Percentiles rank a stretch among this genome's conserved stretches.
Evolutionary conservation across 352 stramenopile species (phyloP).

Genomic region (Phytophthora cactorum): DNA sequence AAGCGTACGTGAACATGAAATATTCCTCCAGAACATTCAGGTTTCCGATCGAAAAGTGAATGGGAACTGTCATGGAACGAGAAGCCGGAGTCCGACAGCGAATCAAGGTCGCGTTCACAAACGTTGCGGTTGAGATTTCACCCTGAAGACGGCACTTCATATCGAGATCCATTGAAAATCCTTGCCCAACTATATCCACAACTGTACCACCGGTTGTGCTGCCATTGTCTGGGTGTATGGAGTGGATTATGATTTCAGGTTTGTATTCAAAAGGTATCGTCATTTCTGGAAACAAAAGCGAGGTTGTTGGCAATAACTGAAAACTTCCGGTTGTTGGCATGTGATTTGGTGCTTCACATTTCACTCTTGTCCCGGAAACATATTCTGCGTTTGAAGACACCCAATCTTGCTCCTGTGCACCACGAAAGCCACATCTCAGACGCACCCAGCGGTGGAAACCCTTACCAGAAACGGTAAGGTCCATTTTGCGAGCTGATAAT

Average conservation of each 20-base stretch:
- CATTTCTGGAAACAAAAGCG: conserved; percentile 14
- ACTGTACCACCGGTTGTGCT: conserved; percentile 19
- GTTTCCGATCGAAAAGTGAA: conserved; percentile 39
- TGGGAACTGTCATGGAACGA: conserved; percentile 25
- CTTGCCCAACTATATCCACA: conserved; percentile 43
- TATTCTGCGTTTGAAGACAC: conserved; percentile 20
- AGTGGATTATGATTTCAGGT: conserved; percentile 28
- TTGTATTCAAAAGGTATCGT: conserved; percentile 39
- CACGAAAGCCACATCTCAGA: conserved; percentile 43
- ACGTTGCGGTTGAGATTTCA: conserved; percentile 12
- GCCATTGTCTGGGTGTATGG: conserved; percentile 31
- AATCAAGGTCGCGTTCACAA: conserved; percentile 48
- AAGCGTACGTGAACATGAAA: conserved; percentile 34
- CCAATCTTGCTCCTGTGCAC: conserved; percentile 14
- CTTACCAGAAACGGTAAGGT: conserved; percentile 33
- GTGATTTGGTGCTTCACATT: conserved; percentile 26
- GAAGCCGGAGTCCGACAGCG: conserved; percentile 44
- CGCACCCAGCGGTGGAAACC: conserved; percentile 54
- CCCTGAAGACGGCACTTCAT: conserved; percentile 39
- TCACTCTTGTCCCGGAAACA: conserved; percentile 33
- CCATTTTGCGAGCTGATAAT: conserved; percentile 16
- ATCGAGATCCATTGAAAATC: conserved; percentile 36
- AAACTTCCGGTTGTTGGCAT: conserved; percentile 22
- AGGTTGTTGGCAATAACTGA: conserved; percentile 35
- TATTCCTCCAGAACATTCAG: conserved; percentile 19